Evolutionary conservation across 2,329 filamentous ascomycete species (phyloP).

Genomic region (Xylariaceae sp.): DNA sequence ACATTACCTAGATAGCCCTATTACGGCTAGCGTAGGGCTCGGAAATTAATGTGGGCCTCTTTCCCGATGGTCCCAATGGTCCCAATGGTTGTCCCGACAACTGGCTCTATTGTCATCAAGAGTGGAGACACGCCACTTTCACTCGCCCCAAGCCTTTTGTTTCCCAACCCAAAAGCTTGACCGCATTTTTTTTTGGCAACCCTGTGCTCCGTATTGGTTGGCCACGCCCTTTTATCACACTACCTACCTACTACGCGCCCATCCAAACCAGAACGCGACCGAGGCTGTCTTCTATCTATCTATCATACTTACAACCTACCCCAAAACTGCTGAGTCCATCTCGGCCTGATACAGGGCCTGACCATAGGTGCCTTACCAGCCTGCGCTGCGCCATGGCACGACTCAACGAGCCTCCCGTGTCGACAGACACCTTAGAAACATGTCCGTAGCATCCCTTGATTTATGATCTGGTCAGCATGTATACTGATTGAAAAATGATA

Average conservation of each 20-base stretch:
- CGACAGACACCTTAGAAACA: slow-evolving; percentile 65
- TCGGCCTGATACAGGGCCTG: slow-evolving; percentile 11
- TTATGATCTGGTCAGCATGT: background rate
- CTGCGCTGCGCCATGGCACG: slow-evolving; percentile 61
- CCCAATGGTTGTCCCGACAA: slow-evolving; percentile 17
- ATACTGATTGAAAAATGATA: slow-evolving; percentile 7
- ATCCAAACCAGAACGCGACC: background rate
- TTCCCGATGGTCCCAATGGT: background rate
- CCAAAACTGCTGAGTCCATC: slow-evolving; percentile 5
- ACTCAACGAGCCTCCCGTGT: slow-evolving; percentile 67
- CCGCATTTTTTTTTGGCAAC: slow-evolving; percentile 3
- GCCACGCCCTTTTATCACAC: background rate
- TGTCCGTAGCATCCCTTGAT: slow-evolving; percentile 45
- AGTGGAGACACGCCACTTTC: slow-evolving; percentile 13
- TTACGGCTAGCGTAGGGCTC: too few relatives aligned
- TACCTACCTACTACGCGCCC: background rate
- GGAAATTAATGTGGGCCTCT: background rate
- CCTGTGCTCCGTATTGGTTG: slow-evolving; percentile 1
- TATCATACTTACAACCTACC: slow-evolving; percentile 4
- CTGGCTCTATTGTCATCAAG: slow-evolving; percentile 5
- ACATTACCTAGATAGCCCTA: too few relatives aligned
- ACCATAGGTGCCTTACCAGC: slow-evolving; percentile 19
- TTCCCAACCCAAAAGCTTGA: slow-evolving; percentile 15
- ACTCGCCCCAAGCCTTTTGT: slow-evolving; percentile 1
- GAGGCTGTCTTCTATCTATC: background rate